Conservation (phyloP, 441 rosid genomes). For the Jatropha multifida region DNA sequence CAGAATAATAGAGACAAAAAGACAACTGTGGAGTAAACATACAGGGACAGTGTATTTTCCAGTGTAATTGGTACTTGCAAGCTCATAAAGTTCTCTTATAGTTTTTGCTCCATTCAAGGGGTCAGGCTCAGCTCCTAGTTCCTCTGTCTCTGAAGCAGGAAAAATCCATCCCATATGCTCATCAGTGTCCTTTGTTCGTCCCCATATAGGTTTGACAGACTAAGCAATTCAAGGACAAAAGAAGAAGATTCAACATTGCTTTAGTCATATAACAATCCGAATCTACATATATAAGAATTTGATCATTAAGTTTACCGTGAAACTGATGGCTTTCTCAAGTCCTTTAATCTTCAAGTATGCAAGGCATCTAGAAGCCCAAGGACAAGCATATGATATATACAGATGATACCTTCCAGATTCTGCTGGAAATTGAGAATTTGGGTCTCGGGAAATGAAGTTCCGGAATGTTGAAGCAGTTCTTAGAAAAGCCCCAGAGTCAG, state of each 20-base stretch:
- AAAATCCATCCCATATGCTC: conserved; percentile 96
- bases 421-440: conserved; percentile 68
- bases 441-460: conserved; percentile 56
- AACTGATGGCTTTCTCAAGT: conserved; percentile 68
- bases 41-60: conserved; percentile 92
- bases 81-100: conserved; percentile 71
- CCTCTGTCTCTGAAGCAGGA: conserved; percentile 56
- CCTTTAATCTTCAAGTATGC: conserved; percentile 81
- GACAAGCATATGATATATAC: conserved; percentile 93
- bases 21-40: conserved; percentile 32
- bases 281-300: neutral
- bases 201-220: conserved; percentile 89
- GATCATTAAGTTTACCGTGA: conserved; percentile 46
- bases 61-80: conserved; percentile 63
- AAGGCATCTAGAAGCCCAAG: conserved; percentile 93
- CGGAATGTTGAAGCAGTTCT: conserved; percentile 86
- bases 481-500: conserved; percentile 68
- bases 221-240: conserved; percentile 28
- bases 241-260: neutral
- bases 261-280: conserved; percentile 6
- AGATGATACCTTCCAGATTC: conserved; percentile 92
- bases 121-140: conserved; percentile 74
- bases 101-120: conserved; percentile 67
- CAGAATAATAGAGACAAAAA: conserved; percentile 4
- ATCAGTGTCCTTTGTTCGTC: conserved; percentile 74